Evolutionary conservation across 345 rosid genomes (phyloP).

Genomic region (Acer campestre): DNA sequence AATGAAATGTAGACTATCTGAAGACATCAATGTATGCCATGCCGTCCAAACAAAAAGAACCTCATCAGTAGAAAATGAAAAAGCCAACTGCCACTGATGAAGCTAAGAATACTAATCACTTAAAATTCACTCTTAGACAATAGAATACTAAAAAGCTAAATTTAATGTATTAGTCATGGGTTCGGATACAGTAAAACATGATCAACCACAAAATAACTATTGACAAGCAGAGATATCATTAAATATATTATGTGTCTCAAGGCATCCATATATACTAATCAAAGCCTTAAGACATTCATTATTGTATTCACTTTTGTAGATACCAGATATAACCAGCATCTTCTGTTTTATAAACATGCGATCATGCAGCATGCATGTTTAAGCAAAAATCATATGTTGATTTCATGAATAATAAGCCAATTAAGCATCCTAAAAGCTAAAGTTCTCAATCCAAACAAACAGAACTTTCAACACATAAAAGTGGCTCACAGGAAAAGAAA

Average conservation of each 20-base stretch:
- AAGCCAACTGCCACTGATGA: not conserved
- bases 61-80: not conserved
- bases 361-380: not conserved
- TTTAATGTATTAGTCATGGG: not conserved
- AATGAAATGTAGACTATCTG: not conserved
- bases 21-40: not conserved
- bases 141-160: slow-evolving; percentile 18
- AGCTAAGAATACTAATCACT: not conserved
- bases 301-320: not conserved
- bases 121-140: slow-evolving; percentile 31
- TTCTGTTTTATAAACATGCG: not conserved
- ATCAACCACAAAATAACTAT: slow-evolving; percentile 1
- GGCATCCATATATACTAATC: not conserved
- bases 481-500: not conserved
- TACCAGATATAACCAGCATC: not conserved
- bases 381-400: not conserved
- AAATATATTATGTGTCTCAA: not conserved
- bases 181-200: not conserved
- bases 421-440: not conserved
- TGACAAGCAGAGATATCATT: not conserved
- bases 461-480: not conserved
- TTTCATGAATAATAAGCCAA: not conserved
- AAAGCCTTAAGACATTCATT: not conserved
- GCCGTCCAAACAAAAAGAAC: not conserved
- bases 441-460: not conserved